Evolutionary conservation across 2,329 filamentous ascomycete genomes (phyloP).

Genomic region (Trichoderma koningii): DNA sequence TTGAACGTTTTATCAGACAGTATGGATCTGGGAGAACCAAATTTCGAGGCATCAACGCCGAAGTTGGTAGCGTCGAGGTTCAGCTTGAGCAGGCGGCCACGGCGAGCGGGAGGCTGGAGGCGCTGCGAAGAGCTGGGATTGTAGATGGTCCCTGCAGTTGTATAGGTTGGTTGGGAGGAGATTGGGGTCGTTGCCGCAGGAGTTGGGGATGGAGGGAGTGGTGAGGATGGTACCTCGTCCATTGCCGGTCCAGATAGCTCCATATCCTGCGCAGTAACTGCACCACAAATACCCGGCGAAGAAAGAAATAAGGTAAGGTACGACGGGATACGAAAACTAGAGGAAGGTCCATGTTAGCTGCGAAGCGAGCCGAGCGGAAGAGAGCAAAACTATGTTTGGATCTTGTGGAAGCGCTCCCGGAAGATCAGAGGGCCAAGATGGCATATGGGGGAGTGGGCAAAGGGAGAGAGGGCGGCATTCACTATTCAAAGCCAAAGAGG

Average conservation of each 20-base stretch:
- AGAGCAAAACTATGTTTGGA: too few species aligned
- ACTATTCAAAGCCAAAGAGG: slow-evolving; percentile 17
- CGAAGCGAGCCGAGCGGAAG: slow-evolving; percentile 24
- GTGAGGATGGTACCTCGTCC: slow-evolving; percentile 37
- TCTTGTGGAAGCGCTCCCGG: not conserved
- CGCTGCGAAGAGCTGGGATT: slow-evolving; percentile 50
- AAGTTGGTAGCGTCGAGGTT: slow-evolving; percentile 32
- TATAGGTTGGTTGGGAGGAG: slow-evolving; percentile 49
- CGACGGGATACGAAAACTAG: slow-evolving; percentile 3
- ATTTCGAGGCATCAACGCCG: slow-evolving; percentile 35
- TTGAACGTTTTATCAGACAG: slow-evolving; percentile 37
- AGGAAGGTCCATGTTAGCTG: slow-evolving; percentile 39
- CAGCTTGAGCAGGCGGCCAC: slow-evolving; percentile 51
- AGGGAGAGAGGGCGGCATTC: not conserved
- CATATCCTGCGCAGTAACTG: slow-evolving; percentile 30
- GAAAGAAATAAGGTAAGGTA: not conserved
- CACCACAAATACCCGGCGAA: slow-evolving; percentile 8
- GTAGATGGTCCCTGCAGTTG: slow-evolving; percentile 59
- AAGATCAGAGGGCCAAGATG: not conserved
- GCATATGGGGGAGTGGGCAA: not conserved
- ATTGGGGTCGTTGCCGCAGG: slow-evolving; percentile 31
- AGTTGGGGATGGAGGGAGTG: slow-evolving; percentile 32
- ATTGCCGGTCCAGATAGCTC: slow-evolving; percentile 35
- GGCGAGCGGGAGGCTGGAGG: slow-evolving; percentile 54
- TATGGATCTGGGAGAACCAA: slow-evolving; percentile 41